Percentiles rank a stretch among this genome's conserved stretches.
Conservation (phyloP, 2,329 filamentous ascomycete species). For the Exserohilum rostratum region DNA sequence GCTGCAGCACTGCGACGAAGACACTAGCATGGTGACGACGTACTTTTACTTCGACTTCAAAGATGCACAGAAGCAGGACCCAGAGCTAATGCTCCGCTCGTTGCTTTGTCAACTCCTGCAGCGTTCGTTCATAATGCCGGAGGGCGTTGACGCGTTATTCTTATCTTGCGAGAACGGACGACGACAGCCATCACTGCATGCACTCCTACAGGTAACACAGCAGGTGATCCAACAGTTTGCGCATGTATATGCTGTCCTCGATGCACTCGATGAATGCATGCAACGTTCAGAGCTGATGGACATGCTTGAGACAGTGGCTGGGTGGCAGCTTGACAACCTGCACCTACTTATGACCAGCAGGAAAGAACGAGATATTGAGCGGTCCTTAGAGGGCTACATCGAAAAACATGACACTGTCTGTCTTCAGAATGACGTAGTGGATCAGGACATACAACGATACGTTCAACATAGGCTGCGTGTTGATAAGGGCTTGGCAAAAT, state of each 20-base stretch:
- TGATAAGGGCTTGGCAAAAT: constrained; percentile 31
- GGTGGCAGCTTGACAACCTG: constrained; percentile 28
- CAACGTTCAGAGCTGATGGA: constrained; percentile 30
- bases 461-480: constrained; percentile 44
- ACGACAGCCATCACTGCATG: constrained; percentile 28
- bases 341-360: constrained; percentile 39
- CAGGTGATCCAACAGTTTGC: constrained; percentile 35
- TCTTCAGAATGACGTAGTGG: constrained; percentile 33
- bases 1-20: constrained; percentile 18
- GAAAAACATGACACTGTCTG: constrained; percentile 17
- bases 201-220: constrained; percentile 26
- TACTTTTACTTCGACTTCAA: constrained; percentile 49
- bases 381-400: constrained; percentile 20
- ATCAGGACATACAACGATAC: constrained; percentile 38
- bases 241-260: constrained; percentile 27
- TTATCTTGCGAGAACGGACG: constrained; percentile 28
- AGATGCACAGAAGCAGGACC: constrained; percentile 44
- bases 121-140: constrained; percentile 16
- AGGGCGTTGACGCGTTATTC: constrained; percentile 32
- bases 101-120: constrained; percentile 46
- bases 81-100: constrained; percentile 47
- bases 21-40: constrained; percentile 13
- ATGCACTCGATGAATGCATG: constrained; percentile 40
- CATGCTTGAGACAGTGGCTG: constrained; percentile 23
- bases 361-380: constrained; percentile 38